phyloP scores from a whole-genome alignment of 2,329 filamentous ascomycete species.

The Diaporthe citriasiana region DNA sequence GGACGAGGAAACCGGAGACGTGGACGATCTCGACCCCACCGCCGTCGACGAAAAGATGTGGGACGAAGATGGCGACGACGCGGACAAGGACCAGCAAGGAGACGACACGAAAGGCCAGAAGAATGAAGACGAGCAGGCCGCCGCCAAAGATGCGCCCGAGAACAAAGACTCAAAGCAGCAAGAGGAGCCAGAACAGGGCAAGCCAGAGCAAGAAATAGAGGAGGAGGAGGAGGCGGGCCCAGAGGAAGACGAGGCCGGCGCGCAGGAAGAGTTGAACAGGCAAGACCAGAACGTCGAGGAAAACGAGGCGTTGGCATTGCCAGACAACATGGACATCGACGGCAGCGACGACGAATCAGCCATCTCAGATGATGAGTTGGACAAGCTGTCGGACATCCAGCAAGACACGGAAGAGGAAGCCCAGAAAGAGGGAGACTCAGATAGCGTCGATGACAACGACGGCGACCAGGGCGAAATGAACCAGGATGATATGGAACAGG shows the following conservation, averaged over 20 bases:
- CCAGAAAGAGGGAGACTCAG: conserved; percentile 48
- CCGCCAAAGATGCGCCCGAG: conserved; percentile 70
- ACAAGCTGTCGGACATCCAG: conserved; percentile 62
- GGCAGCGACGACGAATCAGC: conserved; percentile 47
- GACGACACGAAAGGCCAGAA: conserved; percentile 80
- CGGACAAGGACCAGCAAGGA: conserved; percentile 85
- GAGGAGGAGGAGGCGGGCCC: conserved; percentile 62
- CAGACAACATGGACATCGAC: conserved; percentile 51
- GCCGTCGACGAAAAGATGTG: conserved; percentile 99
- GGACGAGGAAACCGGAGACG: conserved; percentile 90
- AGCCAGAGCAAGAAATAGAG: conserved; percentile 54
- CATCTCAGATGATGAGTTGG: conserved; percentile 47
- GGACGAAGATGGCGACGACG: conserved; percentile 86
- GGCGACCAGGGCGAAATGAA: conserved; percentile 40
- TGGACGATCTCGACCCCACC: conserved; percentile 89
- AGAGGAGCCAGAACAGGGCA: conserved; percentile 61
- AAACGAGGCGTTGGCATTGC: conserved; percentile 47
- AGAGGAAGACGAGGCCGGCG: conserved; percentile 69
- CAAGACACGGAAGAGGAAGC: conserved; percentile 43
- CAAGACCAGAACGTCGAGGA: conserved; percentile 69
- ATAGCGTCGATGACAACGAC: conserved; percentile 61
- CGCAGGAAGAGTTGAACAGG: conserved; percentile 69
- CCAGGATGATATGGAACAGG: conserved; percentile 80
- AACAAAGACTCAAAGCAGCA: conserved; percentile 53
- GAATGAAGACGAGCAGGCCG: conserved; percentile 73